phyloP scores from a whole-genome alignment of 768 basidiomycete species.

The Tylopilus plumbeoviolaceoides region DNA sequence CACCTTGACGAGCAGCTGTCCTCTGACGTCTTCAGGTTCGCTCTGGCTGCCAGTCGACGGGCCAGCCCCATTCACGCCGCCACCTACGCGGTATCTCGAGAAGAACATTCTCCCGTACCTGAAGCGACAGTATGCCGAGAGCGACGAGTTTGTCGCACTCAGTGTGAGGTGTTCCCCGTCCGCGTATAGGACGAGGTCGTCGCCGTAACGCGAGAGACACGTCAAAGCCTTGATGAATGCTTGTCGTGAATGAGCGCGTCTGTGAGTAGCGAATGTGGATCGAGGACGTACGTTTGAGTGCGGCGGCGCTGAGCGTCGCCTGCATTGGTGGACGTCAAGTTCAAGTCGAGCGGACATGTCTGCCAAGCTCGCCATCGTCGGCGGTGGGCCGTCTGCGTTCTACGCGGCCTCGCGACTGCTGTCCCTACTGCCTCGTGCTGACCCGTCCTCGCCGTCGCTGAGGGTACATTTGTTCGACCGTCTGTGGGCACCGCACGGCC shows the following conservation, averaged over 20 bases:
- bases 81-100: slow-evolving; percentile 52
- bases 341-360: slow-evolving; percentile 7
- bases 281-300: slow-evolving; percentile 42
- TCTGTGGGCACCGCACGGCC: slow-evolving; percentile 90
- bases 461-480: slow-evolving; percentile 86
- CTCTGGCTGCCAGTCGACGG: slow-evolving; percentile 14
- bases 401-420: slow-evolving; percentile 89
- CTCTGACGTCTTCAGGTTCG: slow-evolving; percentile 48
- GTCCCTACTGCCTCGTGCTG: slow-evolving; percentile 39
- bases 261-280: slow-evolving; percentile 4
- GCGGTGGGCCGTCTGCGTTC: slow-evolving; percentile 96
- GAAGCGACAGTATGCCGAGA: slow-evolving; percentile 80
- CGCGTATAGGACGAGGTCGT: slow-evolving; percentile 70
- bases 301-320: slow-evolving; percentile 56
- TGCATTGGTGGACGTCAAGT: slow-evolving; percentile 47
- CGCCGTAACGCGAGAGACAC: slow-evolving; percentile 80
- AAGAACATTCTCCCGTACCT: slow-evolving; percentile 68
- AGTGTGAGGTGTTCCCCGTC: slow-evolving; percentile 56
- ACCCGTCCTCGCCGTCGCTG: slow-evolving; percentile 37
- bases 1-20: slow-evolving; percentile 71
- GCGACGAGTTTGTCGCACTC: slow-evolving; percentile 74
- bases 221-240: slow-evolving; percentile 72
- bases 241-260: slow-evolving; percentile 33
- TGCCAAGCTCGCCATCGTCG: slow-evolving; percentile 83
- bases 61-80: slow-evolving; percentile 12